Evolutionary conservation across 768 basidiomycete species (phyloP).

Genomic region (Russula lepida): DNA sequence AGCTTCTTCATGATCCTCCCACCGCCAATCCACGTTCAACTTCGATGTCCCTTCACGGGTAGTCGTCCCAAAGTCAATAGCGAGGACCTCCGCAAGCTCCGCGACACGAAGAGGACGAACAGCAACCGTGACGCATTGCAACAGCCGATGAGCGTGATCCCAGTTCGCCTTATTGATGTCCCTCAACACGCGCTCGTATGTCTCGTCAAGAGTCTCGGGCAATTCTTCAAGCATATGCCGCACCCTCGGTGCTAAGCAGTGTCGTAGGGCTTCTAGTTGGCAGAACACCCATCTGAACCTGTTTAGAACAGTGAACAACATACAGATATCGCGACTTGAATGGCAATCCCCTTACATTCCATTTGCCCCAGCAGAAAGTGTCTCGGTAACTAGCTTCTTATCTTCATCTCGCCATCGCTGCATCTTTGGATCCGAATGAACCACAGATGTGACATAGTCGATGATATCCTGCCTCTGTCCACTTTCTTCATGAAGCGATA

Average conservation of each 20-base stretch:
- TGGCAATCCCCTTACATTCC: neutral
- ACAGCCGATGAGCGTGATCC: neutral
- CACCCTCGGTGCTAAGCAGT: neutral
- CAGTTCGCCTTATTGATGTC: neutral
- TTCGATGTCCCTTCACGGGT: neutral
- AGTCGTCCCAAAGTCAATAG: neutral
- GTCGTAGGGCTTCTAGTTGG: neutral
- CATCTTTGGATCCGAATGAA: neutral
- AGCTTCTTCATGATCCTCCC: neutral
- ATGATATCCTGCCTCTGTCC: neutral
- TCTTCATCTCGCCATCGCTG: neutral
- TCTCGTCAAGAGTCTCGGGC: neutral
- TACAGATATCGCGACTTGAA: too few relatives aligned
- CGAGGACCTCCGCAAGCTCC: conserved; percentile 5
- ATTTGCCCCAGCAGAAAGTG: neutral
- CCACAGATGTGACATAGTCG: neutral
- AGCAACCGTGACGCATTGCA: neutral
- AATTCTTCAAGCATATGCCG: neutral
- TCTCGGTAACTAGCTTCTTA: neutral
- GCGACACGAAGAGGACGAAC: neutral
- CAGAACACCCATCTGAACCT: neutral
- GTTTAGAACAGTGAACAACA: neutral
- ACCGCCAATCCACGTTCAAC: neutral
- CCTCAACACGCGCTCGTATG: conserved; percentile 1
- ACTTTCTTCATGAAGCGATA: neutral